These are phyloP conservation scores for Melaleuca alternifolia DNA, from an alignment of 345 rosid species.

Conservation along the genomic window DNA sequence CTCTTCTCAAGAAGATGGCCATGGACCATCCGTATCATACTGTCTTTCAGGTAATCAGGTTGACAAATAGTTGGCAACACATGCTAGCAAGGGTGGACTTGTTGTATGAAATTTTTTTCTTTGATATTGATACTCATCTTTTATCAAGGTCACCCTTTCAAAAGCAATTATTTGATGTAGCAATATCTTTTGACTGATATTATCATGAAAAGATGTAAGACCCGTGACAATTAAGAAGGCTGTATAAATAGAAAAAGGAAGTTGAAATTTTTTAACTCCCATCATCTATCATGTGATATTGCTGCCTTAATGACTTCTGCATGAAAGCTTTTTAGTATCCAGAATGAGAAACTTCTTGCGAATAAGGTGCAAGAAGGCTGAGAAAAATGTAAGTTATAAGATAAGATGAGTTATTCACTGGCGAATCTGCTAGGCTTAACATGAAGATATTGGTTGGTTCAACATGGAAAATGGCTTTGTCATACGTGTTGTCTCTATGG, in stretches of 20 bases:
- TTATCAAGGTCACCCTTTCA: not conserved
- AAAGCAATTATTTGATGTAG: not conserved
- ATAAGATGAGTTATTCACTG: not conserved
- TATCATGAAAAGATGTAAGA: not conserved
- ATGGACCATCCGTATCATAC: constrained; percentile 96
- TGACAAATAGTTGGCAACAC: not conserved
- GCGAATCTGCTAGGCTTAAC: not conserved
- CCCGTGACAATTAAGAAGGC: not conserved
- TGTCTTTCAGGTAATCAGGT: constrained; percentile 62
- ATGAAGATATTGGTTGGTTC: too few species aligned
- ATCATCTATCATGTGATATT: not conserved
- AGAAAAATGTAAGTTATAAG: not conserved
- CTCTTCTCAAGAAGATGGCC: constrained; percentile 95
- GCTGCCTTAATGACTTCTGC: not conserved
- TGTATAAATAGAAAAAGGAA: not conserved
- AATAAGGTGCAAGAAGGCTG: not conserved
- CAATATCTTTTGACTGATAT: not conserved
- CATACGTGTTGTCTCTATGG: not conserved
- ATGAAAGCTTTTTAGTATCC: not conserved
- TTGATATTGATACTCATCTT: not conserved
- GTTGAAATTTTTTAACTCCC: not conserved
- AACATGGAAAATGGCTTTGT: not conserved
- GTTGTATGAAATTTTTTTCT: not conserved
- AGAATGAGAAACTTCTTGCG: not conserved
- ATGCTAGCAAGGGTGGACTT: not conserved